Percentiles rank a stretch among this genome's conserved stretches.
Evolutionary conservation across 1,139 yeast species (phyloP).

Genomic region (Candida mesenterica): DNA sequence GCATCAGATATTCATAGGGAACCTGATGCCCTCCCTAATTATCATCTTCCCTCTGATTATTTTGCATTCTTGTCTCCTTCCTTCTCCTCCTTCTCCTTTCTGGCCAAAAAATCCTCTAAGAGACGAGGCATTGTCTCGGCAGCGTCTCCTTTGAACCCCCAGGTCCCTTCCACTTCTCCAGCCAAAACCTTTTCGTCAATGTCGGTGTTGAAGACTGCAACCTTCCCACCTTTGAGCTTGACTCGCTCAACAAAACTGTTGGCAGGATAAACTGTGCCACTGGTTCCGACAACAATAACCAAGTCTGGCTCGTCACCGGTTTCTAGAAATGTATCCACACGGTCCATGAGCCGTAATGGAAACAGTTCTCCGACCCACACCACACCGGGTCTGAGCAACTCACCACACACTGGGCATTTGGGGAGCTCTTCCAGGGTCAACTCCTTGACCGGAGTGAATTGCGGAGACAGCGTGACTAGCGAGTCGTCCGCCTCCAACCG

Average conservation of each 20-base stretch:
- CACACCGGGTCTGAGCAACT: conserved; percentile 76
- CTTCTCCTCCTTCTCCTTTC: background rate
- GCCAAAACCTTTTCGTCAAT: conserved; percentile 43
- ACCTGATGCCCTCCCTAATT: no score
- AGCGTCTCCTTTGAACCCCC: conserved; percentile 85
- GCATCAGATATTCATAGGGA: no score
- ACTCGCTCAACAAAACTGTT: conserved; percentile 85
- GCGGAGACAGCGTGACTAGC: conserved; percentile 34
- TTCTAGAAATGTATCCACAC: conserved; percentile 71
- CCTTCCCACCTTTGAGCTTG: conserved; percentile 68
- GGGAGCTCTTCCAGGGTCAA: conserved; percentile 61
- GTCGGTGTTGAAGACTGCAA: conserved; percentile 80
- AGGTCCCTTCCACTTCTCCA: conserved; percentile 43
- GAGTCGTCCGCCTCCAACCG: conserved; percentile 11
- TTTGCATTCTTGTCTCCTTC: background rate
- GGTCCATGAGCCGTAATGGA: conserved; percentile 59
- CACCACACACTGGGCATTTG: conserved; percentile 69
- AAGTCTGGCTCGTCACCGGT: conserved; percentile 57
- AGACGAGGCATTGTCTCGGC: conserved; percentile 68
- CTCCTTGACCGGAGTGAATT: conserved; percentile 45
- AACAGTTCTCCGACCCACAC: conserved; percentile 92
- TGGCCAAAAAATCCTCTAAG: conserved; percentile 45
- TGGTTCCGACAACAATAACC: conserved; percentile 80
- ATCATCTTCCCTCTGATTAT: no score
- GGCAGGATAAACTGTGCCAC: conserved; percentile 87